phyloP scores from a whole-genome alignment of 1,284 basidiomycete species.

The Amylostereum areolatum region DNA sequence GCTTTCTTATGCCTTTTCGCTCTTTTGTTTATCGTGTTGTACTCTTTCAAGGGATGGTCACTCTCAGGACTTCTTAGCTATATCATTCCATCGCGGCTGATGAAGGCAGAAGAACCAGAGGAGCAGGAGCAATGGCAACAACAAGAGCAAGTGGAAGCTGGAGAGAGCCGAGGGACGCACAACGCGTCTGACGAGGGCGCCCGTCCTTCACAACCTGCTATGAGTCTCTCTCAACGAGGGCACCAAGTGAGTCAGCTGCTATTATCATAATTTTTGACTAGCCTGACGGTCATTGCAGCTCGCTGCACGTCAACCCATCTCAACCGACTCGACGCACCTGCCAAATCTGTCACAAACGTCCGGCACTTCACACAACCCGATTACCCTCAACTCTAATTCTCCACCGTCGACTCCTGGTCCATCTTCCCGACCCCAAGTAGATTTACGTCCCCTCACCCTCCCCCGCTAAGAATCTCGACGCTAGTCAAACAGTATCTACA shows the following conservation, averaged over 20 bases:
- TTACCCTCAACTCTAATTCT: too few relatives aligned
- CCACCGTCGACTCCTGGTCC: background rate
- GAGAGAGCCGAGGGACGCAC: constrained; percentile 6
- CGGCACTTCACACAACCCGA: too few relatives aligned
- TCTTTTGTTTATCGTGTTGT: constrained; percentile 1
- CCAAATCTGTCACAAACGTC: too few relatives aligned
- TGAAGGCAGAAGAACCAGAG: constrained; percentile 12
- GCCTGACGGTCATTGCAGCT: constrained; percentile 2
- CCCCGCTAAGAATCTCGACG: constrained; percentile 37
- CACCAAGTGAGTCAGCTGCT: constrained; percentile 7
- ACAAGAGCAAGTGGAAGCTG: constrained; percentile 10
- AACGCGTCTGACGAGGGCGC: constrained; percentile 5
- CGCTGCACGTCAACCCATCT: background rate
- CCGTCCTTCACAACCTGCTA: background rate
- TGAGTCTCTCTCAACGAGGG: constrained; percentile 11
- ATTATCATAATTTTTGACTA: constrained; percentile 1
- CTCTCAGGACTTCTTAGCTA: constrained; percentile 39
- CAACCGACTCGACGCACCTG: too few relatives aligned
- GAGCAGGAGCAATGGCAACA: constrained; percentile 6
- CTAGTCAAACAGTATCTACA: constrained; percentile 39
- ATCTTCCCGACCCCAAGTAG: background rate
- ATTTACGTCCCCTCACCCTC: constrained; percentile 16
- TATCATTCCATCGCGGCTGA: constrained; percentile 37
- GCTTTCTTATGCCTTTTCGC: background rate
- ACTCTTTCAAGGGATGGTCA: constrained; percentile 40